Percentiles rank a stretch among this genome's conserved stretches.
Evolutionary conservation across 83 land plant species (phyloP).

Genomic region (Thuja plicata): DNA sequence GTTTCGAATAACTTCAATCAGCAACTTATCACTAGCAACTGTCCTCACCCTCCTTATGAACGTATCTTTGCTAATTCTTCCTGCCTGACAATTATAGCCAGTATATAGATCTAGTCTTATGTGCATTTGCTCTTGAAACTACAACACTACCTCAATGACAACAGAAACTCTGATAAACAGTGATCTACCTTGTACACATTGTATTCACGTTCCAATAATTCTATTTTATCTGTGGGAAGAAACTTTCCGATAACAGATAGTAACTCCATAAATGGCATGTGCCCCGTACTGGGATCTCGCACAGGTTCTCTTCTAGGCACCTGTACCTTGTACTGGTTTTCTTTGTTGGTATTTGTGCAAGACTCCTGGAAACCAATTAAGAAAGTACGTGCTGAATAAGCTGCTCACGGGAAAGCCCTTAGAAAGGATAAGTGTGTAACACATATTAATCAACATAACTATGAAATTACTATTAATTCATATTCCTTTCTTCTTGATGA

Average conservation of each 20-base stretch:
- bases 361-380: conserved; percentile 4
- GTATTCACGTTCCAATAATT: conserved; percentile 8
- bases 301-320: background rate
- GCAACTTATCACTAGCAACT: conserved; percentile 28
- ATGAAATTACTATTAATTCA: background rate
- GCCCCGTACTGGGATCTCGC: background rate
- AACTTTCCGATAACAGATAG: background rate
- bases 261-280: conserved; percentile 8
- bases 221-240: background rate
- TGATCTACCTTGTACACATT: conserved; percentile 3
- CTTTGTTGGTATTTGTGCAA: background rate
- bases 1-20: conserved; percentile 19
- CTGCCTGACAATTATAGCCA: conserved; percentile 21
- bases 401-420: background rate
- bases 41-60: conserved; percentile 22
- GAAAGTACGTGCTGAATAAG: background rate
- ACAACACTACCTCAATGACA: background rate
- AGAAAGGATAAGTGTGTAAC: background rate
- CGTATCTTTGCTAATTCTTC: conserved; percentile 19
- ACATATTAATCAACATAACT: background rate
- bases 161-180: background rate
- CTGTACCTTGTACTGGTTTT: background rate
- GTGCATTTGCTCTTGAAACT: background rate
- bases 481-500: background rate
- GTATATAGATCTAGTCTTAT: background rate